A percentile compares a stretch with the other conserved stretches of the same genome.
Conservation (phyloP, 305 asterid species). For the Coffea humblotiana region DNA sequence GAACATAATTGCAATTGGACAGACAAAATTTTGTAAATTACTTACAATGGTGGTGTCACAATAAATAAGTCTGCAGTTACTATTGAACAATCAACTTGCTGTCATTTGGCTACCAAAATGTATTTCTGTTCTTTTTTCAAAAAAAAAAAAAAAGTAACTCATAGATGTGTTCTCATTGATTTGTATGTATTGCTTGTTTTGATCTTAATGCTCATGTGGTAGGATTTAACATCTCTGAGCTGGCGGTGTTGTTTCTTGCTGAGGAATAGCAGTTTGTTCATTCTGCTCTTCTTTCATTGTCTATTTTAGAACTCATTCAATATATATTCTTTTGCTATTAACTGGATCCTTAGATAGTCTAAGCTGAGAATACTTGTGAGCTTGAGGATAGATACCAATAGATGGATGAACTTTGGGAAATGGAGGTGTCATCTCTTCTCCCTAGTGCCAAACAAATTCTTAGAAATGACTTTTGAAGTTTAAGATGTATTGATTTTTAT, state of each 20-base stretch:
- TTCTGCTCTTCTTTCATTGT: neutral
- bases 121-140: neutral
- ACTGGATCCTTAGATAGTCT: neutral
- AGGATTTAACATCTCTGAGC: neutral
- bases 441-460: neutral
- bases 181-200: neutral
- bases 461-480: neutral
- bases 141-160: neutral
- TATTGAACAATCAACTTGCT: neutral
- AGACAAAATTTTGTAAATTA: neutral
- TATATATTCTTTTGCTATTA: neutral
- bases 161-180: neutral
- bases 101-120: neutral
- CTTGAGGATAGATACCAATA: neutral
- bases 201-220: neutral
- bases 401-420: neutral
- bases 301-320: neutral
- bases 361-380: neutral
- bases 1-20: neutral
- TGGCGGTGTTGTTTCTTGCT: neutral
- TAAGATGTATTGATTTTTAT: neutral
- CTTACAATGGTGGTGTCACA: neutral
- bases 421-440: neutral
- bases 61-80: neutral
- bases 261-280: neutral